phyloP scores from a whole-genome alignment of 2,329 filamentous ascomycete genomes.

The Penicillium sp. region DNA sequence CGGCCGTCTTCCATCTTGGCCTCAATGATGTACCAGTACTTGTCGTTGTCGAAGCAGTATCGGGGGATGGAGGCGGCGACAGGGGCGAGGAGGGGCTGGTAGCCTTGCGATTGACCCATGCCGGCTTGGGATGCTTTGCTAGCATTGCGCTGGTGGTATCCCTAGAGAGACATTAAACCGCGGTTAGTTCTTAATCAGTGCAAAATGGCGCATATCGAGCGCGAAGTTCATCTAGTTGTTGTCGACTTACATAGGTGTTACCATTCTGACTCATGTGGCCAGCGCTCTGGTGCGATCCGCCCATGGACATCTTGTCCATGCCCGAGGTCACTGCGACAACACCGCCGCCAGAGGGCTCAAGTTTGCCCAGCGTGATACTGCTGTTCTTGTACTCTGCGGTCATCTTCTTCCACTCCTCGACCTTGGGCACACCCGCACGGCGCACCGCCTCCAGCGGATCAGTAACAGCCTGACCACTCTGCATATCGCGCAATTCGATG shows the following conservation, averaged over 20 bases:
- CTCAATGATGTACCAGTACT: conserved; percentile 98
- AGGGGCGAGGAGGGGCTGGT: conserved; percentile 67
- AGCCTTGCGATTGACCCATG: conserved; percentile 47
- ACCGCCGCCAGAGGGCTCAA: conserved; percentile 54
- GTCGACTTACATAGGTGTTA: conserved; percentile 51
- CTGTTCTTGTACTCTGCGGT: conserved; percentile 99
- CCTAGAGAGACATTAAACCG: conserved; percentile 17
- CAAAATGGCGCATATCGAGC: neutral
- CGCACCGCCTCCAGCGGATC: conserved; percentile 84
- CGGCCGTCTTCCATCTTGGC: conserved; percentile 85
- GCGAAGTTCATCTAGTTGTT: neutral
- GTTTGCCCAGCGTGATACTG: conserved; percentile 93
- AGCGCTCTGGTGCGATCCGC: conserved; percentile 54
- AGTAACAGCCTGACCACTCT: conserved; percentile 75
- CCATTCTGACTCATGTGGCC: conserved; percentile 53
- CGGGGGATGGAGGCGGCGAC: conserved; percentile 82
- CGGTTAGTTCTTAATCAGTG: neutral
- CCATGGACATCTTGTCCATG: conserved; percentile 79
- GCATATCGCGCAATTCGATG: conserved; percentile 94
- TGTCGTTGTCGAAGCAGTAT: conserved; percentile 95
- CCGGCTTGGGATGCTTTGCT: conserved; percentile 39
- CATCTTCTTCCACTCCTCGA: conserved; percentile 99
- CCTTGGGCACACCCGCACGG: conserved; percentile 85
- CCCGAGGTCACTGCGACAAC: conserved; percentile 66
- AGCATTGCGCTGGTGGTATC: conserved; percentile 43